Evolutionary conservation across 768 basidiomycete species (phyloP), one percentile per base, ranked within the genome.

Genomic region (Imleria badia): DNA sequence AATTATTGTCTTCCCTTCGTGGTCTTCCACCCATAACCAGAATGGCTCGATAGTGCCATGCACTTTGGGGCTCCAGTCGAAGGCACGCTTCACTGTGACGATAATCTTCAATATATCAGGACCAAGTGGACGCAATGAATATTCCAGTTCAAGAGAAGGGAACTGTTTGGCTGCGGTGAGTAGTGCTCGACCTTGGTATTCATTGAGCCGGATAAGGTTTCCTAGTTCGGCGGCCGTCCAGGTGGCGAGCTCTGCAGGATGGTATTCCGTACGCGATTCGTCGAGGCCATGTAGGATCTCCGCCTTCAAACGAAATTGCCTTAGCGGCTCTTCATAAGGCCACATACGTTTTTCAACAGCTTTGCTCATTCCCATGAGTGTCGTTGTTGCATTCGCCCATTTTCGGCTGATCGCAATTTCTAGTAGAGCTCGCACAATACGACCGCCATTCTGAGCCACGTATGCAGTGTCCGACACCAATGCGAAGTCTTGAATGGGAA

Each of bases 11-110:
- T 80, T 59, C n/a, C 85, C 87, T 33, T 87, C 81, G 35, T 86
- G 78, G 63, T 95, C 93, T 73, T 98, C 94, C 3, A 97, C 75
- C 97, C 97, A 98, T 30, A 99, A 70, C 87, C 92, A 98, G 73
- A 98, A 98, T 2, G 92, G 88, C 69, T 98, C 93, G 2, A 76
- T 75, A 12, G 74, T 76, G 0, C 88, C 89, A 62, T 97, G 94
- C 3, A 86, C 62, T 67, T 82, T 89, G 23, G 74, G 62, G 60
- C 77, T 88, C 96, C 97, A 98, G 14, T 80, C 80, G 71, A 98
- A 99, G 8, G 78, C 72, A 23, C 84, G 83, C 15, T 73, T 72
- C 31, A 94, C 76, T 1, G 74, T 78, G 46, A 92, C 78, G 1
- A 76, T 76, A 34, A 99, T 81, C 64, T 85, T 88, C 33, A 99